These are phyloP conservation scores for Pythium monospermum DNA, from an alignment of 352 stramenopile genomes.

Conservation along the genomic window DNA sequence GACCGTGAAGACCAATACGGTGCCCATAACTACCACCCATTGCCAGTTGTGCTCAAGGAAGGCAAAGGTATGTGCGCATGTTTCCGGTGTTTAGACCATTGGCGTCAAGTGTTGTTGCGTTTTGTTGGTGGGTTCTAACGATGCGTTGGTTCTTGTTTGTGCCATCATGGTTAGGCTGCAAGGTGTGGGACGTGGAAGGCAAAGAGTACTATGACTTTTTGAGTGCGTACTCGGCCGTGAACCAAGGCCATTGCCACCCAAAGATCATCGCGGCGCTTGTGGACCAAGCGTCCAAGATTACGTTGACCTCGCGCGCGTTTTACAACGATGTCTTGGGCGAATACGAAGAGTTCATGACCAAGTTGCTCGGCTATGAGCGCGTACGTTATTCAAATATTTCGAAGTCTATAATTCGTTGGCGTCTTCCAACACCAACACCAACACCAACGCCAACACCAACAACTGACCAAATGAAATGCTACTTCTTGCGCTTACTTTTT, in stretches of 20 bases:
- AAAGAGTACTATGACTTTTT: constrained; percentile 99
- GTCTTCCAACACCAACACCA: no score
- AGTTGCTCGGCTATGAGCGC: constrained; percentile 96
- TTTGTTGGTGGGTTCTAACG: no score
- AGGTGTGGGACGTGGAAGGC: constrained; percentile 96
- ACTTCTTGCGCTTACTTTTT: background rate
- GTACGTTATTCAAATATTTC: no score
- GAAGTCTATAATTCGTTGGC: background rate
- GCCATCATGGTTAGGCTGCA: constrained; percentile 53
- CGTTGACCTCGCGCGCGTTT: constrained; percentile 97
- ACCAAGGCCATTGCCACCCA: constrained; percentile 95
- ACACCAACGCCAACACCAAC: no score
- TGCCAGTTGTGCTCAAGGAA: constrained; percentile 94
- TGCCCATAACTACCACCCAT: constrained; percentile 98
- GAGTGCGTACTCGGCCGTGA: constrained; percentile 88
- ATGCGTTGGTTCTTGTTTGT: background rate
- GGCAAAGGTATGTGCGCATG: constrained; percentile 51
- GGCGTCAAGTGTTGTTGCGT: no score
- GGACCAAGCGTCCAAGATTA: constrained; percentile 93
- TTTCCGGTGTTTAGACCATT: background rate
- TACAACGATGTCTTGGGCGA: constrained; percentile 97
- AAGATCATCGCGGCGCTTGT: constrained; percentile 95
- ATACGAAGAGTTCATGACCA: constrained; percentile 97
- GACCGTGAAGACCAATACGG: constrained; percentile 90
- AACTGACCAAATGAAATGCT: background rate